A percentile compares a stretch with the other conserved stretches of the same genome.
Evolutionary conservation across 768 basidiomycete species (phyloP).

Genomic region (Phaffia australis): DNA sequence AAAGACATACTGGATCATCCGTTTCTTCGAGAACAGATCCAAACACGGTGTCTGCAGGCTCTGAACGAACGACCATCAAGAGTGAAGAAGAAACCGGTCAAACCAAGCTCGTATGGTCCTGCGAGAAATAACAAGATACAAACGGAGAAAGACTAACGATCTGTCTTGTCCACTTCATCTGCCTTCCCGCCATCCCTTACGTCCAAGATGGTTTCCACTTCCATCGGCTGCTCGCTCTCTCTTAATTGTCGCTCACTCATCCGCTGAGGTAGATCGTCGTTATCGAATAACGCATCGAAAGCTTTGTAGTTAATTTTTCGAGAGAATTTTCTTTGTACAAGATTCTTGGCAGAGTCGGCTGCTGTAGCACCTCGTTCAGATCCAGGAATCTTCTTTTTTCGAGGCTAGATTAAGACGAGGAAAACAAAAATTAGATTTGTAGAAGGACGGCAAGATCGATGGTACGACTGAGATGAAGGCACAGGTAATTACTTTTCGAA

Average conservation of each 20-base stretch:
- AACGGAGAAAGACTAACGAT: not conserved
- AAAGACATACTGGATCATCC: not conserved
- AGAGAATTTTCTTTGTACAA: slow-evolving; percentile 75
- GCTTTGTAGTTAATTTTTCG: slow-evolving; percentile 91
- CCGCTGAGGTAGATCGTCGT: slow-evolving; percentile 23
- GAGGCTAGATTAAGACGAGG: not conserved
- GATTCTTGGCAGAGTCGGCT: slow-evolving; percentile 63
- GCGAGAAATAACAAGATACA: not conserved
- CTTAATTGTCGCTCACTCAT: slow-evolving; percentile 20
- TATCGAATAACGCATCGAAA: slow-evolving; percentile 59
- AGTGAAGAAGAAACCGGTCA: not conserved
- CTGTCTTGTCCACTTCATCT: slow-evolving; percentile 12
- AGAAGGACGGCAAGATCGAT: not conserved
- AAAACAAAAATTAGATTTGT: not conserved
- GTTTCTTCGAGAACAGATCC: not conserved
- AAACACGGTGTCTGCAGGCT: not conserved
- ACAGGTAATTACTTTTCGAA: slow-evolving; percentile 6
- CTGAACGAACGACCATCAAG: not conserved
- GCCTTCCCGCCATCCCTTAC: not conserved
- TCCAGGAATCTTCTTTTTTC: slow-evolving; percentile 39
- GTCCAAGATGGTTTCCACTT: not conserved
- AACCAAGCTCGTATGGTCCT: not conserved
- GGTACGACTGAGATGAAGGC: not conserved
- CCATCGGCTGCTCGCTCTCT: slow-evolving; percentile 12
- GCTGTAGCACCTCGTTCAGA: slow-evolving; percentile 59